Evolutionary conservation across 2,329 filamentous ascomycete species (phyloP), one percentile per base, ranked within the genome.

Genomic region (Neonectria neomacrospora): DNA sequence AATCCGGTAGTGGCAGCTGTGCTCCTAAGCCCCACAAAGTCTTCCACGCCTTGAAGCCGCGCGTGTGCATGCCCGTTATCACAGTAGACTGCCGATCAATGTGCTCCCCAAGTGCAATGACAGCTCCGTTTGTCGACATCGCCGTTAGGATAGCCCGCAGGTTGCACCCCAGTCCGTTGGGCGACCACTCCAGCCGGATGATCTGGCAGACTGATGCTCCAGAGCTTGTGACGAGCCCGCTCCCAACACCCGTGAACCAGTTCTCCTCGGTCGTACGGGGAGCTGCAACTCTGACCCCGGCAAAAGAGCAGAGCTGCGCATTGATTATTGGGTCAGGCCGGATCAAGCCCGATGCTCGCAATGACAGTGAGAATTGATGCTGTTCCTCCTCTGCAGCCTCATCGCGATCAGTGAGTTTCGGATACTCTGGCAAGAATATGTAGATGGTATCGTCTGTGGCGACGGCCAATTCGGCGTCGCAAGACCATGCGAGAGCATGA

Each of bases 21-120:
- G 82, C 84, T 7, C 86, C 86, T 3, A 88, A 74, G 0, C 84
- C 84, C 86, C 86, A 89, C 1, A 87, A 78, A 1, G 85, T 79
- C 58, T 81, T 78, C 86, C 86, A 88, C 16, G 79, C 79, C 28
- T 81, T 80, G 68, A 83, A 81, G 10, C 79, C 76, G 16, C 80
- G 77, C 10, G 75, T 75, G 9, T 79, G 75, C 53, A 76, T 73
- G 3, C 75, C 76, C 5, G 73, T 71, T 39, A 67, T 67, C 34
- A 73, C 68, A 22, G 69, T 70, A 11, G 73, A 73, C 26, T 70
- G 65, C 2, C 67, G 58, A 20, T 79, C 77, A 14, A 75, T 71
- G 39, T 78, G 70, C 70, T 88, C 86, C 18, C 86, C 86, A 47
- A 87, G 82, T 16, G 85, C 76, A 16, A 82, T 77, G 23, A 89